Evolutionary conservation across 805 yeast species (phyloP).

Genomic region (Saccharomycopsis fodiens): DNA sequence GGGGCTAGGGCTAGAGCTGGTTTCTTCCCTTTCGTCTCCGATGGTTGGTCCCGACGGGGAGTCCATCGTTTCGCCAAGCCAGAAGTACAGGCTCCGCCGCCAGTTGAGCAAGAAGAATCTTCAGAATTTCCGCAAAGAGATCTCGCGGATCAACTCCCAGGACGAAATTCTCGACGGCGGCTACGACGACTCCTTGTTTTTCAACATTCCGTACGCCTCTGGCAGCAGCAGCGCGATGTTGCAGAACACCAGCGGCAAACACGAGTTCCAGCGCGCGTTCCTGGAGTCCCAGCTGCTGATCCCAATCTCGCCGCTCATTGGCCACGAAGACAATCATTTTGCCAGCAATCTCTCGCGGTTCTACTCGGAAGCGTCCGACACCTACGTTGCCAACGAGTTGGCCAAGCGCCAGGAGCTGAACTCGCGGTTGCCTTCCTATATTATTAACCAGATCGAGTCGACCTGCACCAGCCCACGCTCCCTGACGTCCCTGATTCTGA

Average conservation of each 20-base stretch:
- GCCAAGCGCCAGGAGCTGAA: conserved; percentile 18
- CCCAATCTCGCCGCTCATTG: conserved; percentile 20
- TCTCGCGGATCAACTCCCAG: conserved; percentile 13
- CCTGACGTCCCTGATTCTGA: conserved; percentile 6
- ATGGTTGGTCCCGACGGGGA: conserved; percentile 11
- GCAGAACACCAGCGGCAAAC: background rate
- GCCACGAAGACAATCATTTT: conserved; percentile 12
- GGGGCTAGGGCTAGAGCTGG: background rate
- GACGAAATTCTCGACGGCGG: conserved; percentile 17
- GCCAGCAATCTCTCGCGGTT: conserved; percentile 16
- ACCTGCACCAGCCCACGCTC: conserved; percentile 8
- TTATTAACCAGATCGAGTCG: conserved; percentile 19
- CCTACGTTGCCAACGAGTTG: conserved; percentile 15
- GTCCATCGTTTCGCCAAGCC: conserved; percentile 18
- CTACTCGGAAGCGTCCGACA: conserved; percentile 17
- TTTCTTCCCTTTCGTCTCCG: conserved; percentile 3
- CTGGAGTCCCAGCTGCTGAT: conserved; percentile 15
- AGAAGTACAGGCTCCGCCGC: conserved; percentile 13
- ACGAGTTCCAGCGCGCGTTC: conserved; percentile 7
- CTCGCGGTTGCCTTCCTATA: conserved; percentile 16
- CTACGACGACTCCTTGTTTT: conserved; percentile 14
- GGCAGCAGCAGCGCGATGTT: conserved; percentile 13
- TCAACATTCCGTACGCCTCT: conserved; percentile 21
- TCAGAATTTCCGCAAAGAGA: conserved; percentile 8
- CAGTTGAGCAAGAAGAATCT: conserved; percentile 18